Percentiles rank a stretch among this genome's conserved stretches.
phyloP scores from a whole-genome alignment of 495 filamentous ascomycete genomes.

The Penicillium crystallinum region DNA sequence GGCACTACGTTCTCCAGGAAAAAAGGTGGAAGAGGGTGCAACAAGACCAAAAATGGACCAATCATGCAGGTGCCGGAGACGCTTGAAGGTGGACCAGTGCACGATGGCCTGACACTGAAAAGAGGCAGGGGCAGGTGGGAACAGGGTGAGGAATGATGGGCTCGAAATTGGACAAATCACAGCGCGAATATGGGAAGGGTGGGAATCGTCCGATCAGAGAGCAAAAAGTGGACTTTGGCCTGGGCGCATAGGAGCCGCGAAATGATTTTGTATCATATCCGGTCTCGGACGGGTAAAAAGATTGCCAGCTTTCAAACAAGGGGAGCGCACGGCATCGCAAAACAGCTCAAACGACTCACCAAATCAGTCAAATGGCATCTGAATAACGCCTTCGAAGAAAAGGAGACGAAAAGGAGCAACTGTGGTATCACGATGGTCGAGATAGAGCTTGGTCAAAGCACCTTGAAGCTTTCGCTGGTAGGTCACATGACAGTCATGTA shows the following conservation, averaged over 20 bases:
- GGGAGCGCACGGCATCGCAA: not conserved
- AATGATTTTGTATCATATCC: constrained; percentile 15
- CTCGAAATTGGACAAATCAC: constrained; percentile 18
- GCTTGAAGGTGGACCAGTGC: constrained; percentile 26
- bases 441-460: constrained; percentile 10
- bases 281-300: constrained; percentile 13
- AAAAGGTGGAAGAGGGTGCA: constrained; percentile 14
- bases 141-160: constrained; percentile 17
- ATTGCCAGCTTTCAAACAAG: constrained; percentile 1
- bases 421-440: constrained; percentile 3
- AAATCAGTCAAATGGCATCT: not conserved
- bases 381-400: not conserved
- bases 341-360: constrained; percentile 3
- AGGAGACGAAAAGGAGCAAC: not conserved
- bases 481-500: constrained; percentile 6
- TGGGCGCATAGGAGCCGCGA: constrained; percentile 12
- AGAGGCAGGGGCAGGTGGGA: constrained; percentile 19
- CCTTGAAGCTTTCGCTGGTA: not conserved
- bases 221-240: constrained; percentile 19
- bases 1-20: constrained; percentile 17
- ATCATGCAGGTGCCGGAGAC: constrained; percentile 32
- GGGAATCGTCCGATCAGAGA: constrained; percentile 20
- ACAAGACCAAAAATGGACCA: constrained; percentile 24
- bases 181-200: constrained; percentile 9
- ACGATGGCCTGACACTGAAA: constrained; percentile 37